Evolutionary conservation across 164 flowering plant species (phyloP), one percentile per base, ranked within the genome.

Genomic region (Sedum album): DNA sequence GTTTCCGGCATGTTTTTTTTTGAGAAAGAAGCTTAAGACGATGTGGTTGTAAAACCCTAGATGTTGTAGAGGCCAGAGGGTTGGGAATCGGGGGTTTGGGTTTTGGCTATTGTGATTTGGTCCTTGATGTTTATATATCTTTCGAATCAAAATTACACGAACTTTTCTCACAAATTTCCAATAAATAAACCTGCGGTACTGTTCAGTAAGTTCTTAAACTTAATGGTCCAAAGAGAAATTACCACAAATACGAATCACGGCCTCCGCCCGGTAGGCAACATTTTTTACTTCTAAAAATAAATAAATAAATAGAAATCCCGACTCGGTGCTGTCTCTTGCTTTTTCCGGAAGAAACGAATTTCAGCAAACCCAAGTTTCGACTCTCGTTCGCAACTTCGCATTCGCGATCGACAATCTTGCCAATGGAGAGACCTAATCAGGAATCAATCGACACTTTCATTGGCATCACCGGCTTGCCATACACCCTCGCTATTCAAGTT

Each of bases 381-480:
- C 20, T 13, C 15, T 7, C 48, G 5, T 7, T 35, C 15, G 18
- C 48, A 13, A 17, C 28, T 33, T 11, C 62, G 31, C 62, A 57
- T 11, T 10, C 18, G 15, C 35, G 20, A 57, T 28, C 62, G 26
- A 2, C 33, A 17, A 13, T 28, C 62, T 57, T 33, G 31, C 31
- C 28, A 38, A 67, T 67, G 70, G 70, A 26, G 25, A 51, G 70
- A 5, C 63, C 70, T 68, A 36, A 68, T 68, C 70, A 68, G 60
- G 70, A 68, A 68, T 41, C 70, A 68, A 25, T 68, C 44, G 70
- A 68, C 23, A 68, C 63, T 10, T 53, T 68, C 44, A 68, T 68
- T 31, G 41, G 70, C 70, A 68, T 68, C 61, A 68, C 70, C 6
- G 70, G 62, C 31, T 57, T 60, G 31, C 60, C 70, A 31, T 44